phyloP scores from a whole-genome alignment of 2,329 filamentous ascomycete species.

The Diplodia scrobiculata region DNA sequence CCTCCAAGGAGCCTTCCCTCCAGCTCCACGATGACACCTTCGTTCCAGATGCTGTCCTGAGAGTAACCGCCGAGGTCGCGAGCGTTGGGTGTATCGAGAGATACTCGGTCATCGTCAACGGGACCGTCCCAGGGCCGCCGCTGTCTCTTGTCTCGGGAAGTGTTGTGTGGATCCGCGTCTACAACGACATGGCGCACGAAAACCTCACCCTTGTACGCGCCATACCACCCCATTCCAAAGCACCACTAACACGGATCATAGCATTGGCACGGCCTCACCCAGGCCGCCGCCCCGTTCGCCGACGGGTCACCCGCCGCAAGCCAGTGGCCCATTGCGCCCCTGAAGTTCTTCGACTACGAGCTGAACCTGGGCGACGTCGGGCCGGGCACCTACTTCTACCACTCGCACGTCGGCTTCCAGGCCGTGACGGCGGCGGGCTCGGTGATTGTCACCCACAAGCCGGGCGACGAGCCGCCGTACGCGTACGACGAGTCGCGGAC shows the following conservation, averaged over 20 bases:
- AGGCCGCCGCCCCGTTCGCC: constrained; percentile 62
- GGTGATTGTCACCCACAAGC: constrained; percentile 59
- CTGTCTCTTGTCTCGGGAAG: constrained; percentile 52
- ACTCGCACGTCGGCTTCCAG: constrained; percentile 67
- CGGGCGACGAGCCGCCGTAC: constrained; percentile 52
- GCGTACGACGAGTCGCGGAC: constrained; percentile 64
- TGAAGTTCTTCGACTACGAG: constrained; percentile 69
- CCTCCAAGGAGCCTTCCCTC: constrained; percentile 10
- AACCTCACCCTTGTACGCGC: constrained; percentile 60
- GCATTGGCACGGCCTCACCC: constrained; percentile 69
- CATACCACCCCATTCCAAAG: too few relatives aligned
- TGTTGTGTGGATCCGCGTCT: constrained; percentile 60
- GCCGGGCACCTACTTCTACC: constrained; percentile 68
- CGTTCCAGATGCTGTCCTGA: constrained; percentile 53
- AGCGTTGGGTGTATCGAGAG: constrained; percentile 52
- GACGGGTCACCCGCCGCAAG: constrained; percentile 63
- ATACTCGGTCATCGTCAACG: constrained; percentile 56
- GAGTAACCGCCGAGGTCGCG: constrained; percentile 49
- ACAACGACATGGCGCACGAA: constrained; percentile 57
- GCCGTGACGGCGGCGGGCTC: constrained; percentile 60
- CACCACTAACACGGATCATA: constrained; percentile 36
- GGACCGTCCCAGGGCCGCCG: constrained; percentile 55
- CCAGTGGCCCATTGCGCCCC: constrained; percentile 66
- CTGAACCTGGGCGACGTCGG: constrained; percentile 56
- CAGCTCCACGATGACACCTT: constrained; percentile 35